Conservation (phyloP, 2,329 filamentous ascomycete species). For the Cladosporium oxysporum region DNA sequence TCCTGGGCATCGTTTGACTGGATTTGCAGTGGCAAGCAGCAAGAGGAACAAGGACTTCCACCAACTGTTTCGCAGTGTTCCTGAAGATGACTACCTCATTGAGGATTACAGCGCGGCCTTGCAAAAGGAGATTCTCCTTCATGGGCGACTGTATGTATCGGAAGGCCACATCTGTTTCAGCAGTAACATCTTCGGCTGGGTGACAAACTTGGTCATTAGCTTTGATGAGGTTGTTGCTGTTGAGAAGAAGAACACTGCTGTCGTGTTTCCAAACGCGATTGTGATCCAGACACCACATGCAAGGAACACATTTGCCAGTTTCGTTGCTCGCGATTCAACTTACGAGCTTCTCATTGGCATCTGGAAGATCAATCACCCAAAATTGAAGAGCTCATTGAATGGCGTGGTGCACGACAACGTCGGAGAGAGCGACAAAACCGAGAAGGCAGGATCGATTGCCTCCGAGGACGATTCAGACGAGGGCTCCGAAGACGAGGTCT, state of each 20-base stretch:
- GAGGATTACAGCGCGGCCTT: conserved; percentile 97
- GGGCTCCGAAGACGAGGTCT: conserved; percentile 74
- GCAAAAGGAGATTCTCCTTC: conserved; percentile 91
- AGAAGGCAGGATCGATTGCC: conserved; percentile 69
- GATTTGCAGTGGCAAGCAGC: conserved; percentile 93
- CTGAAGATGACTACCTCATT: conserved; percentile 96
- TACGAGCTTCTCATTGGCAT: conserved; percentile 98
- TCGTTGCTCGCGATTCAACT: conserved; percentile 90
- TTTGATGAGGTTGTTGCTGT: conserved; percentile 97
- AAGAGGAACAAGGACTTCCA: conserved; percentile 97
- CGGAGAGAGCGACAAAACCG: conserved; percentile 84
- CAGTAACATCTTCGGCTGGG: conserved; percentile 98
- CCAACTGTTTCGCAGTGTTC: conserved; percentile 88
- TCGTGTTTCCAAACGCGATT: conserved; percentile 95
- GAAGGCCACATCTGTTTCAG: conserved; percentile 98
- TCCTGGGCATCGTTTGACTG: conserved; percentile 76
- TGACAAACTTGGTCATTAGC: conserved; percentile 94
- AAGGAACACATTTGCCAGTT: conserved; percentile 92
- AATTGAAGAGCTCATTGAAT: conserved; percentile 85
- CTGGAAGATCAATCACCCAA: conserved; percentile 95
- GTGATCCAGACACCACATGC: conserved; percentile 96
- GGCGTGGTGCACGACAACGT: conserved; percentile 78
- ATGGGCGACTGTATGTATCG: conserved; percentile 91
- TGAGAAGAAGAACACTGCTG: conserved; percentile 92
- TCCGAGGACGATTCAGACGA: conserved; percentile 54